Evolutionary conservation across 169 alveolate genomes (phyloP), one percentile per base, ranked within the genome.

Genomic region (Amoebophrya sp.): DNA sequence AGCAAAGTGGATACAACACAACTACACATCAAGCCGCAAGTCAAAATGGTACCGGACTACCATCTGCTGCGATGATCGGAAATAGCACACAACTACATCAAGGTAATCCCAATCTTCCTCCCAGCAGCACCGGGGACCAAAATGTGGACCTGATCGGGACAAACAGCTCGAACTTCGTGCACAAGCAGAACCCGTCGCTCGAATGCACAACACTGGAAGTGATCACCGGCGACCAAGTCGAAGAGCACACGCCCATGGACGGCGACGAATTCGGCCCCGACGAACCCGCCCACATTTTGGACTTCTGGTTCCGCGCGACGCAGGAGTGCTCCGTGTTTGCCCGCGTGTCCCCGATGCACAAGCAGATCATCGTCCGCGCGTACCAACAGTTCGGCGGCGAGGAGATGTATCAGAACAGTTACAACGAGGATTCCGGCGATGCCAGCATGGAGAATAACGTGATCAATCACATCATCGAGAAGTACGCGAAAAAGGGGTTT

Each of bases 281-380:
- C 29, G 83, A 66, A 25, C 83, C 83, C 29, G 39, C 29, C 32
- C 83, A 66, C 83, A 66, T 66, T 25, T 7, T 66, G 7, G 83
- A 66, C 83, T 66, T 66, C 83, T 66, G 83, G 83, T 1, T 66
- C 32, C 83, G 83, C 10, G 83, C 83, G 39, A n/a, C 35, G 35
- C 83, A 66, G 83, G 83, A 66, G 83, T 66, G 83, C 35, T n/a
- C 32, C 83, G 83, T 66, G 39, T 66, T 66, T 25, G 83, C 83
- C 32, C 83, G 83, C 32, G 83, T 66, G 2, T 25, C 38, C 10
- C 83, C 83, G 10, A 66, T 66, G 83, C 83, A 66, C 83, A 66
- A 66, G 83, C 83, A 66, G 83, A 66, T 66, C 35, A 66, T 66
- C 83, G 83, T 66, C 32, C 83, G 83, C 10, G 83, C 83, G 29